phyloP scores from a whole-genome alignment of 768 basidiomycete species.

The Mycena polygramma region DNA sequence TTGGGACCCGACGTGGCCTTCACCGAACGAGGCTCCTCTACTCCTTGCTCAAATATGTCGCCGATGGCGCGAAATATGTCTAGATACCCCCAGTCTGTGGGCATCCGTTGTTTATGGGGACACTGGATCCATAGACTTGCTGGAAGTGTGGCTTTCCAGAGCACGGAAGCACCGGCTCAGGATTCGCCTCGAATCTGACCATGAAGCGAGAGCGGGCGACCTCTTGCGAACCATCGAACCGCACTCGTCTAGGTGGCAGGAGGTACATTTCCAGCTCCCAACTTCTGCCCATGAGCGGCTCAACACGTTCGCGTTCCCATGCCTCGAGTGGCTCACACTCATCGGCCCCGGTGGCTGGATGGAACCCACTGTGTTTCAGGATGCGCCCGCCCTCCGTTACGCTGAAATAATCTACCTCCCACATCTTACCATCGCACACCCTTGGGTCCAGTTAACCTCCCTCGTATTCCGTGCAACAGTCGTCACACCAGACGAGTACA shows the following conservation, averaged over 20 bases:
- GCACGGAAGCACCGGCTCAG: not conserved
- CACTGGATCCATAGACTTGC: not conserved
- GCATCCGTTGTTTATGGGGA: not conserved
- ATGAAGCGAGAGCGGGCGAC: not conserved
- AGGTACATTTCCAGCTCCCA: not conserved
- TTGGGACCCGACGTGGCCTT: not conserved
- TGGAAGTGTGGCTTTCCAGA: slow-evolving; percentile 13
- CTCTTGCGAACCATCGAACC: slow-evolving; percentile 3
- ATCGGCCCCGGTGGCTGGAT: no score
- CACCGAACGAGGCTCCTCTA: slow-evolving; percentile 8
- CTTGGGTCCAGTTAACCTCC: no score
- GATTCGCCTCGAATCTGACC: not conserved
- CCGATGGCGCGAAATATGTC: slow-evolving; percentile 21
- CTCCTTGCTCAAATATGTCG: slow-evolving; percentile 19
- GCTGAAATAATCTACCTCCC: no score
- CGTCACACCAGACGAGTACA: no score
- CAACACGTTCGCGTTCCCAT: not conserved
- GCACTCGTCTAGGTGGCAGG: not conserved
- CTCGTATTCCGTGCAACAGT: no score
- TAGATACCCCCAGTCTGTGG: slow-evolving; percentile 17
- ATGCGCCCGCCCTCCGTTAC: not conserved
- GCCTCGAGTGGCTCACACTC: not conserved
- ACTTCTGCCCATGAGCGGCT: not conserved
- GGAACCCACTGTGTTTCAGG: not conserved
- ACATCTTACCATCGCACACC: no score